These are phyloP conservation scores for Cladosporium sp. DNA, from an alignment of 2,329 filamentous ascomycete species.

Conservation along the genomic window DNA sequence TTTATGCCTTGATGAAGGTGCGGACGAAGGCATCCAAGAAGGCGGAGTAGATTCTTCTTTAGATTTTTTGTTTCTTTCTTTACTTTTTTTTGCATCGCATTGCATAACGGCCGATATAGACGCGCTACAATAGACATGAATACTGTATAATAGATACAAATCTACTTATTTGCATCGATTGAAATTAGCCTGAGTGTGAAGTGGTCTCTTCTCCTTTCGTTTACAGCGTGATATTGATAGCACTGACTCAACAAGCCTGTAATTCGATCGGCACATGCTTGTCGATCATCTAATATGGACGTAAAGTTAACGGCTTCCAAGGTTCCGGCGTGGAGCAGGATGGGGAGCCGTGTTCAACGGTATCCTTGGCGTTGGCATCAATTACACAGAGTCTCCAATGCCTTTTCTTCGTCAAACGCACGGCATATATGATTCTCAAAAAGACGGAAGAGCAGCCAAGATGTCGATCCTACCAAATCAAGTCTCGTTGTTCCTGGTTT, in stretches of 20 bases:
- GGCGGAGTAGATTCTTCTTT: slow-evolving; percentile 32
- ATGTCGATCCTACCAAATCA: too few relatives aligned
- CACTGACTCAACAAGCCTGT: neutral
- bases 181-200: neutral
- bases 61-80: neutral
- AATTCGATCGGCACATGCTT: neutral
- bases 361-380: neutral
- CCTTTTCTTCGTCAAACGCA: neutral
- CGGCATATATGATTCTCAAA: too few relatives aligned
- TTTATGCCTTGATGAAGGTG: slow-evolving; percentile 41
- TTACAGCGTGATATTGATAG: neutral
- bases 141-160: slow-evolving; percentile 2
- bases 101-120: slow-evolving; percentile 6
- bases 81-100: neutral
- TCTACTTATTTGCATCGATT: neutral
- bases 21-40: slow-evolving; percentile 45
- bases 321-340: neutral
- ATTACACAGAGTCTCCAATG: neutral
- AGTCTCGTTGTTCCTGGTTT: neutral
- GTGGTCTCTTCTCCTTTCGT: neutral
- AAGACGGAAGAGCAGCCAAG: too few relatives aligned
- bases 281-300: neutral
- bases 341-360: slow-evolving; percentile 2
- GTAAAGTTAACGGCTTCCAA: neutral
- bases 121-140: neutral